phyloP scores from a whole-genome alignment of 2,329 filamentous ascomycete species.

The Fusarium sp. region DNA sequence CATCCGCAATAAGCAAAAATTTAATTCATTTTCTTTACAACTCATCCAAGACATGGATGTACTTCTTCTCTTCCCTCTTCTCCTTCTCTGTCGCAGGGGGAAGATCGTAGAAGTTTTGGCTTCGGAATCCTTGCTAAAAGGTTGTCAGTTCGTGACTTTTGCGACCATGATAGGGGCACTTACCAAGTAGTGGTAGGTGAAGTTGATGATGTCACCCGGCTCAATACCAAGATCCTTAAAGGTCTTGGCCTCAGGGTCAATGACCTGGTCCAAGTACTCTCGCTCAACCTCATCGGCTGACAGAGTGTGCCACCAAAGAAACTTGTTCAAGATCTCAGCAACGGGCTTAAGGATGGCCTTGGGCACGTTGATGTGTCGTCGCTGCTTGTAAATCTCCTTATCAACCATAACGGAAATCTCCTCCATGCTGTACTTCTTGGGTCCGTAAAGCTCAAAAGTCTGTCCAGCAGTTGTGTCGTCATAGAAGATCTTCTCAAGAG shows the following conservation, averaged over 20 bases:
- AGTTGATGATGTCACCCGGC: slow-evolving; percentile 84
- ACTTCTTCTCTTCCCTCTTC: slow-evolving; percentile 95
- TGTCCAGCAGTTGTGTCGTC: slow-evolving; percentile 91
- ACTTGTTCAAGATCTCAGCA: slow-evolving; percentile 79
- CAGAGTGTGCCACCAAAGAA: slow-evolving; percentile 87
- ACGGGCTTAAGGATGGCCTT: slow-evolving; percentile 81
- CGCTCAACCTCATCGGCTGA: slow-evolving; percentile 88
- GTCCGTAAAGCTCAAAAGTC: slow-evolving; percentile 94
- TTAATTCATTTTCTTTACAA: slow-evolving; percentile 63
- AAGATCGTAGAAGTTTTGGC: slow-evolving; percentile 88
- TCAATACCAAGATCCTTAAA: slow-evolving; percentile 94
- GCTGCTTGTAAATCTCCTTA: slow-evolving; percentile 89
- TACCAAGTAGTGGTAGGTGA: slow-evolving; percentile 95
- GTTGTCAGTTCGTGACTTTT: slow-evolving; percentile 4
- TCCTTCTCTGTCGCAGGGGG: slow-evolving; percentile 95
- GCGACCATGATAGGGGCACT: slow-evolving; percentile 48
- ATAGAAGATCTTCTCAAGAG: slow-evolving; percentile 88
- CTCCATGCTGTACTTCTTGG: slow-evolving; percentile 88
- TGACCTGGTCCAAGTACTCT: slow-evolving; percentile 91
- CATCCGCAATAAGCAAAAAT: slow-evolving; percentile 26
- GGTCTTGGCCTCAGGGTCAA: slow-evolving; percentile 92
- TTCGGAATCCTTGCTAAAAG: slow-evolving; percentile 85
- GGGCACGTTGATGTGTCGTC: slow-evolving; percentile 91
- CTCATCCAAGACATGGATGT: slow-evolving; percentile 91
- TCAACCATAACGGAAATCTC: slow-evolving; percentile 91